Base-by-base conservation (phyloP, 768 basidiomycete species). In the Hydnomerulius pinastri region DNA sequence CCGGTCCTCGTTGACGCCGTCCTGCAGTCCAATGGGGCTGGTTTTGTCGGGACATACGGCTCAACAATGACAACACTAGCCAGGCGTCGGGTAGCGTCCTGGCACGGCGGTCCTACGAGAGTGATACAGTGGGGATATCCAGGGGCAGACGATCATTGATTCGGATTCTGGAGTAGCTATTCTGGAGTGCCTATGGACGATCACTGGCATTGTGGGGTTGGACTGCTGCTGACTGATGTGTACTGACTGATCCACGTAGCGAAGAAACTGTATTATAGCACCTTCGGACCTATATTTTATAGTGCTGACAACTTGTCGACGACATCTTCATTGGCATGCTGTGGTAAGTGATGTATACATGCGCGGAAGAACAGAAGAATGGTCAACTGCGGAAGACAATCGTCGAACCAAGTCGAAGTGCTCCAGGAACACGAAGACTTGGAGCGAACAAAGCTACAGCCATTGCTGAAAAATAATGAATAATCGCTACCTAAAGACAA, bases 1-100 rank as follows among this genome's bases (percentile, higher is more conserved):
- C 84, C 86, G 11, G 69, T 86, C n/a, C 67, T 90, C 43, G 76
- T 90, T 43, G 87, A 90, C 59, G 85, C 86, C 4, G 82, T 80
- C 8, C 79, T 88, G 49, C 89, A 90, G 59, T 85, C 85, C 0
- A 70, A 69, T 32, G 87, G 82, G 18, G 63, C 73, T 10, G 89
- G 86, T 2, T 85, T 90, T 59, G 79, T 91, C 12, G 89, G 87
- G 8, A 89, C 86, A 2, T 78, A 85, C 55, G 60, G 73, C 35
- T 88, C 86, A 28, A 90, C 88, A 4, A 87, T 88, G 80, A 82
- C 84, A 2, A 70, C 80, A 38, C 55, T 90, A 25, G 85, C 87
- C 6, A 74, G 75, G 17, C 77, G 83, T n/a, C 73, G 89, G 21
- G 85, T 85, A 21, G 70, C 82, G 57, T 78, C 83, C 21, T 90